Base-by-base conservation (phyloP, 1,284 basidiomycete species). In the Ustilago nuda region DNA sequence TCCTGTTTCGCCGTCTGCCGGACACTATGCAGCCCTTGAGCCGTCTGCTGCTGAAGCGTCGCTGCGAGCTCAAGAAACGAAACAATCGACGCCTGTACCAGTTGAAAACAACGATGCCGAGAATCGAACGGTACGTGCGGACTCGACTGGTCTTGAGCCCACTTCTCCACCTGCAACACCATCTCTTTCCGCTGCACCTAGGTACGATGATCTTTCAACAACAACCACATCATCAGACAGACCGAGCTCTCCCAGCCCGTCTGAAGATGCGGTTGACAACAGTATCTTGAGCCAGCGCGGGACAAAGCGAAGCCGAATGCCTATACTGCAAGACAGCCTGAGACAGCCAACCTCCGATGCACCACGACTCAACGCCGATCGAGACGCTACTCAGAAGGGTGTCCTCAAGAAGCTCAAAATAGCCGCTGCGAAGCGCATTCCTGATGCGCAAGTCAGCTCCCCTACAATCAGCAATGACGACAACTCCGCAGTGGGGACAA, bases 161-260 rank as follows among this genome's bases (percentile, higher is more conserved):
- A 65, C 69, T 4, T 65, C 69, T 12, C 67, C 67, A 19, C 61
- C 61, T 2, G 61, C 61, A 1, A 70, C 61, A 13, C 67, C 61
- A 1, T 53, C 61, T 46, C 67, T 61, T 27, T 33, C 46, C 17
- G 30, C 60, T 19, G 15, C 36, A 58, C 51, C 39, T 23, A 12
- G 36, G 46, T 55, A 48, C 13, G 66, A 68, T 56, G 60, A 35
- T 7, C 58, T 51, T 23, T 58, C 66, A 8, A 57, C 55, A 39
- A 53, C 65, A 9, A 62, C 55, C 32, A 51, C 65, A 23, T 68
- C 66, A 36, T 68, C 66, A 7, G 66, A 68, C 8, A 57, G 37
- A 51, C 60, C 66, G 5, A 68, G 66, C 60, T 68, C 66, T 13
- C 60, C 66, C 11, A 51, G 55, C 12, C 55, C 41, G 19, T 61